Percentiles rank a stretch among this genome's conserved stretches.
These are phyloP conservation scores for Xylariaceae sp. DNA, from an alignment of 2,329 filamentous ascomycete species.

Conservation along the genomic window DNA sequence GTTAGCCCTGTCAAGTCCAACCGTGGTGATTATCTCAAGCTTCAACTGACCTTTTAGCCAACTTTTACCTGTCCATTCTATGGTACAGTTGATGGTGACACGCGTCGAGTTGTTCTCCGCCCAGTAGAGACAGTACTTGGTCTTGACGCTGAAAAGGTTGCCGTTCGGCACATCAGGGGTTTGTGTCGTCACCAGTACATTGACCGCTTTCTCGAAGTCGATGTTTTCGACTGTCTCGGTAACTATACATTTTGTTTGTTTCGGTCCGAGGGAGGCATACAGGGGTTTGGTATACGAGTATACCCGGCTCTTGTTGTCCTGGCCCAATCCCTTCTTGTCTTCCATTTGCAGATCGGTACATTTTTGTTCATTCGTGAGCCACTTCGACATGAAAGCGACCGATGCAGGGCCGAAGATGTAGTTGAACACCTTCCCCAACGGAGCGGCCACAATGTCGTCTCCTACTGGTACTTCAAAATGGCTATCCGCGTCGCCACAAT, in stretches of 20 bases:
- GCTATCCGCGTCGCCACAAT: constrained; percentile 70
- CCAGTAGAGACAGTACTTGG: constrained; percentile 92
- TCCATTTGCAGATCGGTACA: constrained; percentile 82
- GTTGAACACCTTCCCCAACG: constrained; percentile 85
- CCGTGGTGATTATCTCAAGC: constrained; percentile 2
- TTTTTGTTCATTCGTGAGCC: constrained; percentile 81
- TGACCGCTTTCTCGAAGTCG: constrained; percentile 82
- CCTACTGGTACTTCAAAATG: constrained; percentile 84
- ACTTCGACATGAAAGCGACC: constrained; percentile 76
- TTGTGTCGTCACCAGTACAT: constrained; percentile 75
- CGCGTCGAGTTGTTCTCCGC: constrained; percentile 79
- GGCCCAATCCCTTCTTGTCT: constrained; percentile 71
- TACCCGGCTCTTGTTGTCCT: constrained; percentile 67
- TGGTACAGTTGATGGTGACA: constrained; percentile 78
- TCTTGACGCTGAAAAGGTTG: constrained; percentile 86
- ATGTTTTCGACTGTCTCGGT: constrained; percentile 77
- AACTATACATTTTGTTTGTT: constrained; percentile 89
- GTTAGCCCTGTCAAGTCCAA: constrained; percentile 7
- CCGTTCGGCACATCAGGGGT: constrained; percentile 94
- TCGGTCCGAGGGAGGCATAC: constrained; percentile 77
- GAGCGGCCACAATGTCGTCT: constrained; percentile 80
- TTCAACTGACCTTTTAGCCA: constrained; percentile 93
- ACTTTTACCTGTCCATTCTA: constrained; percentile 97
- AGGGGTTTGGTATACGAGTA: constrained; percentile 93
- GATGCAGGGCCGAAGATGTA: constrained; percentile 81